These are phyloP conservation scores for Rhynchospora breviuscula DNA, from an alignment of 176 grass and related monocot species.

Conservation along the genomic window DNA sequence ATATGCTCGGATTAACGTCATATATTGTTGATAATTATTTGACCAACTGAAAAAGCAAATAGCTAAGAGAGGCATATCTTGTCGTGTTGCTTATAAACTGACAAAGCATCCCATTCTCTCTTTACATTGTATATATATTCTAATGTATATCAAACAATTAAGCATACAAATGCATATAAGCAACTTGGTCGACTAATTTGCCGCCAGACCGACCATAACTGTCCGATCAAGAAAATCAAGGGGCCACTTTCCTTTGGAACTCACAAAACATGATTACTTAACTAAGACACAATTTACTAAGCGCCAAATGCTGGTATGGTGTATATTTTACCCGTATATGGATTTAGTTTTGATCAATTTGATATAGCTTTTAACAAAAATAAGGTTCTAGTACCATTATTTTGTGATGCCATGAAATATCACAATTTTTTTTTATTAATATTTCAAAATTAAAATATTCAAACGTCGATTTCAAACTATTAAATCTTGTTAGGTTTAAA, in stretches of 20 bases:
- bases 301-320: background rate
- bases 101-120: background rate
- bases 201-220: background rate
- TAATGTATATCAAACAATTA: background rate
- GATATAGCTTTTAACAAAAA: too few relatives aligned
- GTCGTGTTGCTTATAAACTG: background rate
- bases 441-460: too few relatives aligned
- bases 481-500: too few relatives aligned
- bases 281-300: background rate
- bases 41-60: background rate
- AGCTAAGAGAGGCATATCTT: background rate
- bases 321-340: too few relatives aligned
- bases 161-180: background rate
- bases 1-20: background rate
- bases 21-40: background rate
- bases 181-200: background rate
- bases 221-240: background rate
- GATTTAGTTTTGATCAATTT: background rate
- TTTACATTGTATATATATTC: background rate
- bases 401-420: too few relatives aligned
- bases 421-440: too few relatives aligned
- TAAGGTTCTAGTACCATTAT: too few relatives aligned
- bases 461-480: too few relatives aligned
- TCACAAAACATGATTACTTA: background rate
- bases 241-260: background rate